Conservation (phyloP, 306 rosid species). For the Vigna trinervia region DNA sequence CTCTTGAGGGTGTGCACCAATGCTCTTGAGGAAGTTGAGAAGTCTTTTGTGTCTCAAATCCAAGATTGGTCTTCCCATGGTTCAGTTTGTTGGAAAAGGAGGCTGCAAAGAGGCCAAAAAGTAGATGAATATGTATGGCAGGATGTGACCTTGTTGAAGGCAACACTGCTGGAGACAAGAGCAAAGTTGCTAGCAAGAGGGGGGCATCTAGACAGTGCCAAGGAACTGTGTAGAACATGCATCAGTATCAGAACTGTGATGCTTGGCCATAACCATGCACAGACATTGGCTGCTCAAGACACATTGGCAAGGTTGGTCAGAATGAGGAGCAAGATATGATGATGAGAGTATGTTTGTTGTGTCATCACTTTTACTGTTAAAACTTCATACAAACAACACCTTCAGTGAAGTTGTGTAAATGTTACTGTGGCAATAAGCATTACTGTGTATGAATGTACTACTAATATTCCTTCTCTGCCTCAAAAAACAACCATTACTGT, state of each 20-base stretch:
- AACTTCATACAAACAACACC: conserved; percentile 25
- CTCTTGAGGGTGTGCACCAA: conserved; percentile 85
- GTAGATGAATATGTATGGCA: conserved; percentile 94
- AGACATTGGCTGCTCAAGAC: conserved; percentile 86
- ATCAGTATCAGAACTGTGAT: conserved; percentile 89
- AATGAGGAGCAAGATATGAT: conserved; percentile 74
- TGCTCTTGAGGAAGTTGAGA: conserved; percentile 88
- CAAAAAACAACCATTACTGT: neutral
- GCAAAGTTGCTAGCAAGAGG: conserved; percentile 82
- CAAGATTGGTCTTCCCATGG: conserved; percentile 85
- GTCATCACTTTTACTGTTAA: conserved; percentile 18
- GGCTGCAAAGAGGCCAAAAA: conserved; percentile 64
- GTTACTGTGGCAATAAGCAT: conserved; percentile 20
- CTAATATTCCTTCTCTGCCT: conserved; percentile 7
- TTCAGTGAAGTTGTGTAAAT: conserved; percentile 3
- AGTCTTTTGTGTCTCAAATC: conserved; percentile 83
- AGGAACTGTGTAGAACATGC: conserved; percentile 85
- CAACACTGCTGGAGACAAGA: conserved; percentile 83
- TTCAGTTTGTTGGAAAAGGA: conserved; percentile 83
- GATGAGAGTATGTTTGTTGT: conserved; percentile 43
- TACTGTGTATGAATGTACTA: neutral
- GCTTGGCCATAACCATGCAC: conserved; percentile 86
- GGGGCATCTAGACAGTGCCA: conserved; percentile 74
- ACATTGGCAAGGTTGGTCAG: conserved; percentile 84
- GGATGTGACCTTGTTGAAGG: conserved; percentile 83